phyloP scores from a whole-genome alignment of 352 stramenopile genomes.

The Phytophthora tubulina region DNA sequence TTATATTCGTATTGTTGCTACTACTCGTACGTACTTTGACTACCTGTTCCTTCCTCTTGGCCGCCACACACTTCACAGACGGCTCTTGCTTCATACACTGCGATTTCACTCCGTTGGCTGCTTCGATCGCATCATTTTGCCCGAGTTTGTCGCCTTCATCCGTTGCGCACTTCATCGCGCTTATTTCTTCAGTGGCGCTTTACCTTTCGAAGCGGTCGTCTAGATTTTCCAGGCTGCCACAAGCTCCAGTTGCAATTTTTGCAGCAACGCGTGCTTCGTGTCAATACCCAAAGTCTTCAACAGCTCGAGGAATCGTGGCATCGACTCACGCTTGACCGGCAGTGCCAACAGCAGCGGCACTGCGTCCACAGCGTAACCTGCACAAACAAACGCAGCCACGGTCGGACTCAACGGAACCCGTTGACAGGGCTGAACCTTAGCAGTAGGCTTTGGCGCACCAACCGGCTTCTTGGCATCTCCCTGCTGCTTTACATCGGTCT shows the following conservation, averaged over 20 bases:
- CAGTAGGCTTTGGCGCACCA: neutral
- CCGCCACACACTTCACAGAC: slow-evolving; percentile 9
- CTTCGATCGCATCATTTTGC: slow-evolving; percentile 40
- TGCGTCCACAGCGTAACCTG: slow-evolving; percentile 34
- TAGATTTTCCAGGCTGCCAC: slow-evolving; percentile 23
- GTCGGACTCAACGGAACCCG: slow-evolving; percentile 31
- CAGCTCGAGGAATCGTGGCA: slow-evolving; percentile 35
- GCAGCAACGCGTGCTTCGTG: slow-evolving; percentile 37
- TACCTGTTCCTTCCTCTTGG: slow-evolving; percentile 20
- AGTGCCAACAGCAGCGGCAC: slow-evolving; percentile 35
- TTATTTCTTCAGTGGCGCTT: slow-evolving; percentile 21
- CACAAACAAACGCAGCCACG: slow-evolving; percentile 33
- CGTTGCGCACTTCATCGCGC: slow-evolving; percentile 19
- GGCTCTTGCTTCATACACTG: slow-evolving; percentile 27
- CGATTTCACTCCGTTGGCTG: slow-evolving; percentile 24
- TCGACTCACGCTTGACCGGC: slow-evolving; percentile 28
- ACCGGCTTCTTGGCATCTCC: slow-evolving; percentile 10
- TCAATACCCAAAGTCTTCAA: slow-evolving; percentile 32
- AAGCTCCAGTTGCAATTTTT: slow-evolving; percentile 38
- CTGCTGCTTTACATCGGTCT: slow-evolving; percentile 6
- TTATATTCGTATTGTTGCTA: slow-evolving; percentile 35
- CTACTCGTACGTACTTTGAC: slow-evolving; percentile 43
- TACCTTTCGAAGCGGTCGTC: slow-evolving; percentile 7
- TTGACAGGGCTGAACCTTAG: neutral
- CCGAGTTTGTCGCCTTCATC: slow-evolving; percentile 28